These are phyloP conservation scores for Pseudogymnoascus sp. DNA, from an alignment of 2,329 filamentous ascomycete species.

Conservation along the genomic window DNA sequence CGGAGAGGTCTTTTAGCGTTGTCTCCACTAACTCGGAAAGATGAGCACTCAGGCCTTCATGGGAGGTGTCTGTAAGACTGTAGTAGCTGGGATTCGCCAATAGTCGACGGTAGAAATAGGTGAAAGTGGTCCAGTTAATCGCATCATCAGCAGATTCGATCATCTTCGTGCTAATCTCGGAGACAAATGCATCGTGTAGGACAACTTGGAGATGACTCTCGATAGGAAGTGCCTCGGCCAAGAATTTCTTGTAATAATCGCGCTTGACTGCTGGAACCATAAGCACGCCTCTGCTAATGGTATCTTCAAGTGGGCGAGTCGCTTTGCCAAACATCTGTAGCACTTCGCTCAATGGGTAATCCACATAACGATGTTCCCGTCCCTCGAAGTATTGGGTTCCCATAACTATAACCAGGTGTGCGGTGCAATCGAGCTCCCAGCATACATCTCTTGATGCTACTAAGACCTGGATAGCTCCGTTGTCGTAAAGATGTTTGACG, in stretches of 20 bases:
- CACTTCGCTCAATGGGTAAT: constrained; percentile 89
- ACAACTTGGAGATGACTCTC: constrained; percentile 90
- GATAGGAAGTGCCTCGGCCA: constrained; percentile 90
- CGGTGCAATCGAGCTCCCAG: constrained; percentile 85
- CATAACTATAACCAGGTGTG: constrained; percentile 92
- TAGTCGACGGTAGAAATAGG: constrained; percentile 92
- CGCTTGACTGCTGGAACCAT: constrained; percentile 94
- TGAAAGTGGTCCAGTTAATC: constrained; percentile 97
- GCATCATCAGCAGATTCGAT: constrained; percentile 94
- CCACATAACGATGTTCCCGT: constrained; percentile 90
- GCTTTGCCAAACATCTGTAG: constrained; percentile 98
- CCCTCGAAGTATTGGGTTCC: constrained; percentile 97
- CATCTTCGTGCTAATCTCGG: constrained; percentile 92
- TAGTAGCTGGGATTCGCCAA: constrained; percentile 97
- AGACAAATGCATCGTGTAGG: constrained; percentile 91
- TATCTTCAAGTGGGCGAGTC: constrained; percentile 68
- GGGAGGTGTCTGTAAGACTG: constrained; percentile 75
- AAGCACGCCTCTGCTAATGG: constrained; percentile 79
- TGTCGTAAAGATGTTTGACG: constrained; percentile 78
- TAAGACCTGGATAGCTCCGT: constrained; percentile 64
- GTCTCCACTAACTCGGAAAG: constrained; percentile 91
- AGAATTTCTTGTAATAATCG: constrained; percentile 98
- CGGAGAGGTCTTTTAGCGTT: constrained; percentile 79
- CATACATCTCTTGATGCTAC: constrained; percentile 80
- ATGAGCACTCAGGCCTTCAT: constrained; percentile 89